phyloP scores from a whole-genome alignment of 306 rosid genomes.

The Cucurbita argyrosperma region DNA sequence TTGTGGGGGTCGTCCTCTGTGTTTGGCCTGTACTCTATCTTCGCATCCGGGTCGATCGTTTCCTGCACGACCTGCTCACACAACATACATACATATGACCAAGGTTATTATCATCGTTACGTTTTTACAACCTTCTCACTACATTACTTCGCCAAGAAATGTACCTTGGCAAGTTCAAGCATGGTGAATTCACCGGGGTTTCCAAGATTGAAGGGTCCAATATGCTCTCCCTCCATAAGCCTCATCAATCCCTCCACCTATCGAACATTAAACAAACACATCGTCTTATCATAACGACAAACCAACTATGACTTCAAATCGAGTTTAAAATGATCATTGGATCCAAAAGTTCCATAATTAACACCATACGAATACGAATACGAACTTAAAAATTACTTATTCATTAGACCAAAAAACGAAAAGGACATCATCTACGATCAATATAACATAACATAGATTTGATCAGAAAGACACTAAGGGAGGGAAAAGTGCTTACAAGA shows the following conservation, averaged over 20 bases:
- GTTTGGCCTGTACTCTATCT: conserved; percentile 75
- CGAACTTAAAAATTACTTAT: neutral
- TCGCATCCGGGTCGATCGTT: conserved; percentile 86
- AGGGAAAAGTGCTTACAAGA: conserved; percentile 39
- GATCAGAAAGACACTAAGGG: neutral
- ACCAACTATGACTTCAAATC: neutral
- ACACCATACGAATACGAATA: neutral
- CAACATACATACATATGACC: neutral
- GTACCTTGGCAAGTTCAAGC: conserved; percentile 97
- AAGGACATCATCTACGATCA: neutral
- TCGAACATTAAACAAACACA: neutral
- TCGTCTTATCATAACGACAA: no score
- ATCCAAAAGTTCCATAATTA: neutral
- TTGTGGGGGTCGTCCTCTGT: conserved; percentile 97
- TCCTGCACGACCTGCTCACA: conserved; percentile 80
- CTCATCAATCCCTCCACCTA: conserved; percentile 97
- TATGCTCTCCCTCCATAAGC: conserved; percentile 98
- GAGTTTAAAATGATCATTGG: neutral
- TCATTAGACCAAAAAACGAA: neutral
- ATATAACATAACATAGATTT: neutral
- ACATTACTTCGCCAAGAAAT: neutral
- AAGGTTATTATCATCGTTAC: neutral
- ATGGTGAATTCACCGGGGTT: conserved; percentile 99
- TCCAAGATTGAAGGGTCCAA: conserved; percentile 96
- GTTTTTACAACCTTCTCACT: neutral